A percentile compares a stretch with the other conserved stretches of the same genome.
phyloP scores from a whole-genome alignment of 2,329 filamentous ascomycete species.

The Samsoniella hepiali region DNA sequence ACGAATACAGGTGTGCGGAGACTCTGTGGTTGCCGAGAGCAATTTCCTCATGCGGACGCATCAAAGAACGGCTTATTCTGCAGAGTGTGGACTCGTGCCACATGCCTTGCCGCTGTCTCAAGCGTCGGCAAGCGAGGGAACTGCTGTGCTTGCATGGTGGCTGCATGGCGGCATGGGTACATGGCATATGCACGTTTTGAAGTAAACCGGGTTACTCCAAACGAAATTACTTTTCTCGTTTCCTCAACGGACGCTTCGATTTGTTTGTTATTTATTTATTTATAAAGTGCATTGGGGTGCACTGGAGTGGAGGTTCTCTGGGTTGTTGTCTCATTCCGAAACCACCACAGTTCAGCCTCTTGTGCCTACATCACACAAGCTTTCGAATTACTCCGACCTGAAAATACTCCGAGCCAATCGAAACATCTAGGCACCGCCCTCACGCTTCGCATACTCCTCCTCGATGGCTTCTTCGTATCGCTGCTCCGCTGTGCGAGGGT shows the following conservation, averaged over 20 bases:
- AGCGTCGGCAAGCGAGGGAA: background rate
- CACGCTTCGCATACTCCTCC: conserved; percentile 61
- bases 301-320: conserved; percentile 3
- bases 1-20: background rate
- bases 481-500: conserved; percentile 56
- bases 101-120: background rate
- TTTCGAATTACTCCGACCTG: background rate
- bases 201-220: background rate
- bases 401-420: background rate
- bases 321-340: conserved; percentile 11
- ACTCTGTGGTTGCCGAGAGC: background rate
- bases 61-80: background rate
- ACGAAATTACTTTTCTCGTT: background rate
- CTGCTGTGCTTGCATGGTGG: background rate
- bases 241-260: background rate
- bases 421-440: conserved; percentile 53
- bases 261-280: background rate
- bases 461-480: conserved; percentile 61
- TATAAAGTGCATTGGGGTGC: background rate
- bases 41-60: background rate
- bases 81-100: background rate
- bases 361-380: conserved; percentile 2
- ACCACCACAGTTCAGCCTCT: conserved; percentile 7
- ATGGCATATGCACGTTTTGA: background rate
- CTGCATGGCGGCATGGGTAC: background rate